These are phyloP conservation scores for Ajuga chamaepitys DNA, from an alignment of 257 asterid species.

Conservation along the genomic window DNA sequence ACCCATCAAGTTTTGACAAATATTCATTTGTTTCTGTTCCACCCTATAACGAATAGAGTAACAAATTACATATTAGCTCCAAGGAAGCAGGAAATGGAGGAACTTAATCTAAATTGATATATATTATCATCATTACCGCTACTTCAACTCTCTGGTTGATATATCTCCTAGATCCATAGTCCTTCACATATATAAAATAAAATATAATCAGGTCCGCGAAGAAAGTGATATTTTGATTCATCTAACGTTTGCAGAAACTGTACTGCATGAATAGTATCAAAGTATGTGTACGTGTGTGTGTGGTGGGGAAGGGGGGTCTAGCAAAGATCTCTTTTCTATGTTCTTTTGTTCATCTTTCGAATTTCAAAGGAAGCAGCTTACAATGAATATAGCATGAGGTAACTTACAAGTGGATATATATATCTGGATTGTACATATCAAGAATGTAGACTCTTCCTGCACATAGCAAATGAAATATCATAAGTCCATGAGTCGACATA, in stretches of 20 bases:
- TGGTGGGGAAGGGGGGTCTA: neutral
- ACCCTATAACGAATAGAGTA: conserved; percentile 43
- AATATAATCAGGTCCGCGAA: conserved; percentile 20
- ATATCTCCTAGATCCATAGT: conserved; percentile 64
- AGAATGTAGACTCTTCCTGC: conserved; percentile 93
- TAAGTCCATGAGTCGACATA: neutral
- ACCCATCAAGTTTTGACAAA: conserved; percentile 70
- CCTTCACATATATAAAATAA: conserved; percentile 31
- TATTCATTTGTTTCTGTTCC: conserved; percentile 70
- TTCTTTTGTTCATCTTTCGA: neutral
- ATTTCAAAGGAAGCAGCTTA: neutral
- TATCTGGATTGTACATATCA: conserved; percentile 88
- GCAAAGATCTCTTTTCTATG: neutral
- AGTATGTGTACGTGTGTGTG: neutral
- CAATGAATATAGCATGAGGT: neutral
- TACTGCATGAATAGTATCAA: neutral
- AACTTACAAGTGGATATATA: conserved; percentile 90
- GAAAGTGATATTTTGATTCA: neutral
- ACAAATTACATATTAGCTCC: neutral
- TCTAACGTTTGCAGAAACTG: neutral
- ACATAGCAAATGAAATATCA: conserved; percentile 13
- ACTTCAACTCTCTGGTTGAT: conserved; percentile 86
- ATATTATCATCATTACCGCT: conserved; percentile 35
- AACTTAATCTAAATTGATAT: conserved; percentile 12
- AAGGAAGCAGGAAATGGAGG: neutral